Base-by-base conservation (phyloP, 768 basidiomycete species). In the Lanmaoa rubissima region DNA sequence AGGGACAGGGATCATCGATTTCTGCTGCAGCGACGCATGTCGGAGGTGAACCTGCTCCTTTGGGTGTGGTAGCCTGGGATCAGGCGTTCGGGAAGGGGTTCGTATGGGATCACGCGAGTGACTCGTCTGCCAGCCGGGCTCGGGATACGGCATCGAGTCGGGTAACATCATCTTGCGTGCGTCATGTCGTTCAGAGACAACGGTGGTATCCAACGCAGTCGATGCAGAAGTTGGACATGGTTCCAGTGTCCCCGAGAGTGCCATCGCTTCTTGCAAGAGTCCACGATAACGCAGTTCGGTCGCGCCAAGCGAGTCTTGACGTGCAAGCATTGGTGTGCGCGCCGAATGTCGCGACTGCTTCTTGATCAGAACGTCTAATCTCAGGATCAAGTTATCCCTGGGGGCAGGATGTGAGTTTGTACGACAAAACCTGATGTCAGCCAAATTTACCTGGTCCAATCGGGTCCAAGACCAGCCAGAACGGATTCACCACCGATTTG, bases 41-140 rank as follows among this genome's bases (percentile, higher is more conserved):
- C 86, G 78, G 11, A 92, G 76, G 19, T 78, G 72, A 3, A 90
- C 86, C 17, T 84, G 76, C 32, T 89, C 87, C 69, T 83, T 90
- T 0, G 87, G 87, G 54, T 78, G 81, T 12, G 73, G 69, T 1
- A 70, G 59, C 59, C 75, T 79, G 0, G 81, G 76, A 14, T 74
- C 55, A 1, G 78, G 79, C 40, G 77, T 81, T 14, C 83, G 76
- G 4, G 72, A 78, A 5, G 88, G 88, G 0, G 88, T 89, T 14
- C 69, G 62, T 14, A 90, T 76, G 1, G 85, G 86, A 5, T 76
- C 79, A 3, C 86, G 80, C 16, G 70, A 67, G 26, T 36, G 17
- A 16, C 32, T 14, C 17, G 46, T 44, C 43, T 38, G 47, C 62
- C 58, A 64, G 53, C 81, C 54, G 74, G 73, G 17, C 80, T 74